Conservation (phyloP, 2,329 filamentous ascomycete species). For the Zopfia rhizophila region DNA sequence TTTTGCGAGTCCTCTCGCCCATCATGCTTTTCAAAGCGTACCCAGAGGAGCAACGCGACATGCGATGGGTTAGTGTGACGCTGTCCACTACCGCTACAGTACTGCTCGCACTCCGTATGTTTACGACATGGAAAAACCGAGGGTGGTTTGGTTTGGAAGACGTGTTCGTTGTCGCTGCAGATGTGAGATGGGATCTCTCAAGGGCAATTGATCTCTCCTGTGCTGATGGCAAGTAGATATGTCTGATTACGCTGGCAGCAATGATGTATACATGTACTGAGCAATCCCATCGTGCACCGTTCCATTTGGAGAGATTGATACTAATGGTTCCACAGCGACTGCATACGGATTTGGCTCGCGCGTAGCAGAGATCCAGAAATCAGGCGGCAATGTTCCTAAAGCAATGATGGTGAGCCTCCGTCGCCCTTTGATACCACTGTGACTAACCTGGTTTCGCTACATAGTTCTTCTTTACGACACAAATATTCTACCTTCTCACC, state of each 20-base stretch:
- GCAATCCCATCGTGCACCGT: no score
- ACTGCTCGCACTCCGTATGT: slow-evolving; percentile 27
- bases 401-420: slow-evolving; percentile 30
- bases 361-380: slow-evolving; percentile 25
- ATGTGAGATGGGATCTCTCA: slow-evolving; percentile 21
- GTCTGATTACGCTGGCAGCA: slow-evolving; percentile 14
- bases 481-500: slow-evolving; percentile 34
- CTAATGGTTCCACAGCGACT: slow-evolving; percentile 16
- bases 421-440: slow-evolving; percentile 2
- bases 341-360: slow-evolving; percentile 35
- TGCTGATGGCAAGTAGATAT: slow-evolving; percentile 3
- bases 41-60: slow-evolving; percentile 29
- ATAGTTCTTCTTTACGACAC: slow-evolving; percentile 37
- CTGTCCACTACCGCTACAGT: slow-evolving; percentile 28
- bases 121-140: slow-evolving; percentile 30
- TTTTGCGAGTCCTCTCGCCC: neutral
- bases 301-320: no score
- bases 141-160: slow-evolving; percentile 41
- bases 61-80: slow-evolving; percentile 34
- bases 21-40: slow-evolving; percentile 33
- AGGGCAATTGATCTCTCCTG: neutral
- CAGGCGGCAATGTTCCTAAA: slow-evolving; percentile 27
- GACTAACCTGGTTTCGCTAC: neutral
- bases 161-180: slow-evolving; percentile 31
- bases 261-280: slow-evolving; percentile 23